These are phyloP conservation scores for Tinospora cordifolia DNA, from an alignment of 164 flowering plant genomes.

Conservation along the genomic window DNA sequence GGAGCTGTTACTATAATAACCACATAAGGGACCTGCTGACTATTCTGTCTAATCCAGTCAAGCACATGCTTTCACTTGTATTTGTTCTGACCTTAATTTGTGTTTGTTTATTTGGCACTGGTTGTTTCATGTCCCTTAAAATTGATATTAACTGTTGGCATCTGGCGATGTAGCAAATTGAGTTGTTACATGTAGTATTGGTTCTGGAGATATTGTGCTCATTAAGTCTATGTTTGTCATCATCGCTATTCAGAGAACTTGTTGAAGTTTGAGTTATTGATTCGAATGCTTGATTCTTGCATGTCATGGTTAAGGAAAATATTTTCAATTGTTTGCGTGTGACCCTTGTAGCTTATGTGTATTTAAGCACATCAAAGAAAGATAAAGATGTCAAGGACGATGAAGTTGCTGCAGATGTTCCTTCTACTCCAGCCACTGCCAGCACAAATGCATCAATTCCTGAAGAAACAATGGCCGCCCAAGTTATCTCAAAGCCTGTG, in stretches of 20 bases:
- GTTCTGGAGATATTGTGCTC: neutral
- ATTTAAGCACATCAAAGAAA: conserved; percentile 56
- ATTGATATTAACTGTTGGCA: neutral
- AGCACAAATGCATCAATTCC: conserved; percentile 13
- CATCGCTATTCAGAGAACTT: neutral
- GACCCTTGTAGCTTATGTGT: conserved; percentile 52
- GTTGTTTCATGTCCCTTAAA: neutral
- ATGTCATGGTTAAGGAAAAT: neutral
- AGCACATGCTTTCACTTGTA: neutral
- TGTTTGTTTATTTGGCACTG: neutral
- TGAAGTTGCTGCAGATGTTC: conserved; percentile 26
- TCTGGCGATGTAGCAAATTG: neutral
- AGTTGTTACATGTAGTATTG: neutral
- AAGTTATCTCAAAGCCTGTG: conserved; percentile 23
- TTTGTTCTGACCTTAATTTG: neutral
- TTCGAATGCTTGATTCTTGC: no score
- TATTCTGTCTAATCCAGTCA: neutral
- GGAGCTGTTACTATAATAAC: neutral
- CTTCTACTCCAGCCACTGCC: conserved; percentile 30
- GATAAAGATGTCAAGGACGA: conserved; percentile 21
- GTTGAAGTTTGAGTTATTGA: no score
- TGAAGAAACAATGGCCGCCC: conserved; percentile 22
- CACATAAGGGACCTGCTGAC: neutral
- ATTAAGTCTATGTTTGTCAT: neutral
- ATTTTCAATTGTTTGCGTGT: neutral